Evolutionary conservation across 2,329 filamentous ascomycete species (phyloP), one percentile per base, ranked within the genome.

Genomic region (Monosporascus cannonballus): DNA sequence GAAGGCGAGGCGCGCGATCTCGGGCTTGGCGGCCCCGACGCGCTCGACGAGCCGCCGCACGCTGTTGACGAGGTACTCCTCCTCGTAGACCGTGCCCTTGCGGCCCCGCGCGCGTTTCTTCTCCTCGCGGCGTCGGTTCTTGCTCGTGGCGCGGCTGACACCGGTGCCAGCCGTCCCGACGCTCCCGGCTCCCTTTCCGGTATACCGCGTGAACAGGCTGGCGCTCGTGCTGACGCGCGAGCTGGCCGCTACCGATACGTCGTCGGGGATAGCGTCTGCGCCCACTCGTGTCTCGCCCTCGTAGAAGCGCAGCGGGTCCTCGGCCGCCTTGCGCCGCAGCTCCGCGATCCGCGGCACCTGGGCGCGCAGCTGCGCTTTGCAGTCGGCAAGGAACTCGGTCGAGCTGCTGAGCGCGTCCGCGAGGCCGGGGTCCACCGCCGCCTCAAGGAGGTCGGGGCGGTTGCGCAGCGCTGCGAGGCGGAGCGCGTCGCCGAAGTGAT

Each of bases 11-110:
- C 85, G 73, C 64, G 84, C 80, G 0, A 90, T 82, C 67, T 99
- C 94, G 1, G 81, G 78, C 49, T 84, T 80, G 3, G 86, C 79
- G 22, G 76, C 77, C 68, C 92, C 90, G 22, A 96, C 83, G 37
- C 92, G 80, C 68, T 96, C 90, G 15, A 96, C 82, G 36, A 99
- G 77, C 24, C 94, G 79, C 14, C 86, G 82, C 37, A 97, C 85
- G 60, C 87, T 93, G 68, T 92, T 94, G 54, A 96, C 86, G 5
- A 99, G 81, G 69, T 99, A 99, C 70, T 97, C 94, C 67, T 97
- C 93, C 70, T 99, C 94, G 69, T 99, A 99, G 5, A 99, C 89
- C 17, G 90, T 96, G 11, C 94, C 94, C 76, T 97, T 97, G 69
- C 96, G 93, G 24, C 94, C 94, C 7, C 90, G 78, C 0, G 94